Conservation (phyloP, 139 green algal species). For the Trebouxia sp. region DNA sequence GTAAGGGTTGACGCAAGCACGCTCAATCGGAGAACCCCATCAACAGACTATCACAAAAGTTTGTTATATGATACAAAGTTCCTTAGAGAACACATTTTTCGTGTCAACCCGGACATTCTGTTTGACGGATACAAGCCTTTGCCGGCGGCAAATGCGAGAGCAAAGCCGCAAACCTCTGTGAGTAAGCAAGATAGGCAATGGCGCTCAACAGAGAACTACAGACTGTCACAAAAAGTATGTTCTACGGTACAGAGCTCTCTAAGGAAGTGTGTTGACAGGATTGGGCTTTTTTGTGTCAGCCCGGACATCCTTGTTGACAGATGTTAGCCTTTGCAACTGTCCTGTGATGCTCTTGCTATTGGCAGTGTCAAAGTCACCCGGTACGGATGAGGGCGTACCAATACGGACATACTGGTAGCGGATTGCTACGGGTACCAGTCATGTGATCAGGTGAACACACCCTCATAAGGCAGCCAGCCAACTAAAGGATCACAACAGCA, state of each 20-base stretch:
- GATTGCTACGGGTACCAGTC: conserved; percentile 17
- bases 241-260: conserved; percentile 27
- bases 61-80: conserved; percentile 10
- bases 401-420: conserved; percentile 21
- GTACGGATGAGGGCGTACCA: conserved; percentile 24
- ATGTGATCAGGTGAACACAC: conserved; percentile 23
- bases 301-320: conserved; percentile 1
- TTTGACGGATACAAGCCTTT: conserved; percentile 16
- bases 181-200: conserved; percentile 28
- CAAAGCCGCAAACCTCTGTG: conserved; percentile 17
- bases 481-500: conserved; percentile 12
- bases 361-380: background rate
- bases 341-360: background rate
- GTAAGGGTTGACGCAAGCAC: conserved; percentile 16
- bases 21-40: conserved; percentile 15
- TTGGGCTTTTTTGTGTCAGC: conserved; percentile 26
- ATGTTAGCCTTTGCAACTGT: conserved; percentile 16
- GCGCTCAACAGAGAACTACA: conserved; percentile 24
- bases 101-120: conserved; percentile 27
- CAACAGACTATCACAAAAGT: conserved; percentile 1
- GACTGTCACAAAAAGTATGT: conserved; percentile 29
- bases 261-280: conserved; percentile 25
- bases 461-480: conserved; percentile 17
- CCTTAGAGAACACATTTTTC: conserved; percentile 23
- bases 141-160: conserved; percentile 12